These are phyloP conservation scores for Afroboletus lepidellus DNA, from an alignment of 1,284 basidiomycete species.

Conservation along the genomic window DNA sequence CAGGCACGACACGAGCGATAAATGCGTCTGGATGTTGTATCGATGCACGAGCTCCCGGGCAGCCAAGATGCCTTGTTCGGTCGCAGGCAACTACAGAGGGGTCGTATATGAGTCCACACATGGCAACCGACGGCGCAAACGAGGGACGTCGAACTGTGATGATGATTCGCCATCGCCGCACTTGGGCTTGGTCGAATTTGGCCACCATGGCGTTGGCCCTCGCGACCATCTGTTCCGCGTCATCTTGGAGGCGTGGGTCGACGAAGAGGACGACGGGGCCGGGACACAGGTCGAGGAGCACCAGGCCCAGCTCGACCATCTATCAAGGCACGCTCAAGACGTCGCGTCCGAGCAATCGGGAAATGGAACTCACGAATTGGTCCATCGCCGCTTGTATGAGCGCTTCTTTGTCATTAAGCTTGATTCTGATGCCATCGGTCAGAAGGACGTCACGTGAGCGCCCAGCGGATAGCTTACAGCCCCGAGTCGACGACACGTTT, in stretches of 20 bases:
- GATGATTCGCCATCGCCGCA: constrained; percentile 42
- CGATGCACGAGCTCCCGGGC: constrained; percentile 39
- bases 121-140: background rate
- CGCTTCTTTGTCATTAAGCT: constrained; percentile 5
- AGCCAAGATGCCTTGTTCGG: constrained; percentile 51
- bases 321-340: constrained; percentile 24
- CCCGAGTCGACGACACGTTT: constrained; percentile 37
- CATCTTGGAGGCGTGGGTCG: constrained; percentile 42
- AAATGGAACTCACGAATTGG: constrained; percentile 24
- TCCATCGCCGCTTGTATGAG: constrained; percentile 25
- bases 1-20: constrained; percentile 49
- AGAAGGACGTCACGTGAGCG: background rate
- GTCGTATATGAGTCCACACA: background rate
- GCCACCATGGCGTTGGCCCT: constrained; percentile 41
- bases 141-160: constrained; percentile 47
- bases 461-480: constrained; percentile 22
- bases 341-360: background rate
- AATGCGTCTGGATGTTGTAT: constrained; percentile 47
- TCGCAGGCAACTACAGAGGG: constrained; percentile 52
- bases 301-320: constrained; percentile 51
- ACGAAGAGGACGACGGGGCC: constrained; percentile 54
- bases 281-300: constrained; percentile 40
- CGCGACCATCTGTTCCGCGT: constrained; percentile 39
- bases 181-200: constrained; percentile 42
- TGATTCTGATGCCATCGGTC: constrained; percentile 11